Conservation (phyloP, 2,329 filamentous ascomycete genomes). For the Claviceps paspali region DNA sequence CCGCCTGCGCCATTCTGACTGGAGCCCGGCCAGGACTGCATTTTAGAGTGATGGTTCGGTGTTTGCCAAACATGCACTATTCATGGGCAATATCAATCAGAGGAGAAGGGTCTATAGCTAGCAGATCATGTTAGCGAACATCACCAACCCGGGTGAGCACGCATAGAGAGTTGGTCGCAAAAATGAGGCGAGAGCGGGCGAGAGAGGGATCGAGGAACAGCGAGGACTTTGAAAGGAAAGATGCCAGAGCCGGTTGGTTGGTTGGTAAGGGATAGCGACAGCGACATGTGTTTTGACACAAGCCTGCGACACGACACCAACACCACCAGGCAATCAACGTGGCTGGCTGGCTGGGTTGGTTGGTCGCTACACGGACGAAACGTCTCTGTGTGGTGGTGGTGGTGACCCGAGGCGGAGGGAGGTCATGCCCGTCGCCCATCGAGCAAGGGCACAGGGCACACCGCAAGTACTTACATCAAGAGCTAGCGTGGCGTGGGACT, state of each 20-base stretch:
- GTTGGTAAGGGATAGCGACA: not conserved
- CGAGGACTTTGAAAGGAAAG: slow-evolving; percentile 5
- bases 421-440: slow-evolving; percentile 1
- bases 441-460: slow-evolving; percentile 1
- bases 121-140: slow-evolving; percentile 16
- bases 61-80: slow-evolving; percentile 10
- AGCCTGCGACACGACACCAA: not conserved
- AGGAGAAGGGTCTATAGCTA: slow-evolving; percentile 14
- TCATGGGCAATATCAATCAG: slow-evolving; percentile 6
- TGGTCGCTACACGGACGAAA: not conserved
- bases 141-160: slow-evolving; percentile 6
- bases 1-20: slow-evolving; percentile 22
- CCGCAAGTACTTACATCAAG: slow-evolving; percentile 6
- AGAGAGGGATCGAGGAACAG: slow-evolving; percentile 7
- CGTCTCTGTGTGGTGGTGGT: not conserved
- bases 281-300: not conserved
- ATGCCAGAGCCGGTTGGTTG: not conserved
- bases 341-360: slow-evolving; percentile 2
- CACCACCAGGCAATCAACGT: not conserved
- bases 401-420: not conserved
- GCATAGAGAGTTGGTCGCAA: slow-evolving; percentile 7
- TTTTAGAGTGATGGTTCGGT: slow-evolving; percentile 15
- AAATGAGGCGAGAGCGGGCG: not conserved
- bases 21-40: slow-evolving; percentile 26
- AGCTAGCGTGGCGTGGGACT: slow-evolving; percentile 2